Conservation (phyloP, 495 filamentous ascomycete genomes). For the Penicillium daleae region DNA sequence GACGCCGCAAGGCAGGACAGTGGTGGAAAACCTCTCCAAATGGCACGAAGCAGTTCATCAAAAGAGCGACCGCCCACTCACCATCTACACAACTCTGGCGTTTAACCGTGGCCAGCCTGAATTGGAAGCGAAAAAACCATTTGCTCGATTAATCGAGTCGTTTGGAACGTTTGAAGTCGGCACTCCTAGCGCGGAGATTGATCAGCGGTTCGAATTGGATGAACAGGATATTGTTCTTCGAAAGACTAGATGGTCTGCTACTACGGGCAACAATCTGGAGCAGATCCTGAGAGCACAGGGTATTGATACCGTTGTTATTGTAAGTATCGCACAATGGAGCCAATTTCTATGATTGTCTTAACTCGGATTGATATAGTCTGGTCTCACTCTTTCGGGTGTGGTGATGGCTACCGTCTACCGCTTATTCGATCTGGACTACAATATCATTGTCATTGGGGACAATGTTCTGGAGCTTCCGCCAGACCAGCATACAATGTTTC, state of each 20-base stretch:
- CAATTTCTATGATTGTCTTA: not conserved
- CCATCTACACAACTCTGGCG: not conserved
- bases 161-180: not conserved
- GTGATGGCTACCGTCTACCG: constrained; percentile 48
- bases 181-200: not conserved
- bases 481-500: constrained; percentile 28
- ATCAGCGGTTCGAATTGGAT: not conserved
- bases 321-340: not conserved
- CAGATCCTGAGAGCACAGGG: not conserved
- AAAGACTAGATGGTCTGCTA: not conserved
- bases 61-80: not conserved
- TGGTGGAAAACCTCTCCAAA: not conserved
- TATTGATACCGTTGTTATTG: not conserved
- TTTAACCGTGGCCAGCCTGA: not conserved
- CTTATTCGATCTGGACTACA: constrained; percentile 49
- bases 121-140: not conserved
- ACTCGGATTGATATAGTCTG: constrained; percentile 32
- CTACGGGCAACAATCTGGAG: not conserved
- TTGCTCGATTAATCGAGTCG: not conserved
- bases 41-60: not conserved
- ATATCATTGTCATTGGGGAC: constrained; percentile 47
- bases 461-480: constrained; percentile 47
- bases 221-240: not conserved
- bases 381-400: constrained; percentile 44
- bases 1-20: not conserved